Evolutionary conservation across 192 early-diverging fungal species (phyloP).

Genomic region (Backusella liffmaniae): DNA sequence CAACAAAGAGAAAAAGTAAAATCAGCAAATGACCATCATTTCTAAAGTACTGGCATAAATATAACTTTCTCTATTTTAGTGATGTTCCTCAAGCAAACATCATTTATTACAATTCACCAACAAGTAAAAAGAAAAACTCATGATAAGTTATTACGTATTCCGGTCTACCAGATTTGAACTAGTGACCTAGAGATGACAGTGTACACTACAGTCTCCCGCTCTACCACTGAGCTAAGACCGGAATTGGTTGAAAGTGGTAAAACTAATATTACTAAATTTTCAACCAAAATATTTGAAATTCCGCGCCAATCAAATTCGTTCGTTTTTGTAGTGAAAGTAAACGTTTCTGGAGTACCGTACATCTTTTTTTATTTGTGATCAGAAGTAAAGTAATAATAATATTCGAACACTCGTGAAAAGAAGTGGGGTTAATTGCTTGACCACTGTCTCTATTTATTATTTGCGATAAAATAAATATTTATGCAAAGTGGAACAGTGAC

Average conservation of each 20-base stretch:
- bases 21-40: background rate
- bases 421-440: too few relatives aligned
- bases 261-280: background rate
- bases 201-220: constrained; percentile 65
- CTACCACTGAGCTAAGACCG: constrained; percentile 43
- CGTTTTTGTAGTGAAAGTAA: too few relatives aligned
- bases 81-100: too few relatives aligned
- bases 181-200: constrained; percentile 20
- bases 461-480: too few relatives aligned
- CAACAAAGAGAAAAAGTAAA: background rate
- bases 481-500: too few relatives aligned
- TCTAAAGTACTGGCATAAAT: too few relatives aligned
- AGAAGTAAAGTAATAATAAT: too few relatives aligned
- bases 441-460: too few relatives aligned
- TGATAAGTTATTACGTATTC: background rate
- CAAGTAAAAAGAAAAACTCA: background rate
- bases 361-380: too few relatives aligned
- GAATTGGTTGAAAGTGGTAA: background rate
- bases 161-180: constrained; percentile 17
- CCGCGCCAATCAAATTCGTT: background rate
- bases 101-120: background rate
- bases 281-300: background rate
- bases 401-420: too few relatives aligned
- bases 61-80: too few relatives aligned
- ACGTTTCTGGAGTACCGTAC: too few relatives aligned